These are phyloP conservation scores for Ricinus communis DNA, from an alignment of 345 rosid genomes.

Conservation along the genomic window DNA sequence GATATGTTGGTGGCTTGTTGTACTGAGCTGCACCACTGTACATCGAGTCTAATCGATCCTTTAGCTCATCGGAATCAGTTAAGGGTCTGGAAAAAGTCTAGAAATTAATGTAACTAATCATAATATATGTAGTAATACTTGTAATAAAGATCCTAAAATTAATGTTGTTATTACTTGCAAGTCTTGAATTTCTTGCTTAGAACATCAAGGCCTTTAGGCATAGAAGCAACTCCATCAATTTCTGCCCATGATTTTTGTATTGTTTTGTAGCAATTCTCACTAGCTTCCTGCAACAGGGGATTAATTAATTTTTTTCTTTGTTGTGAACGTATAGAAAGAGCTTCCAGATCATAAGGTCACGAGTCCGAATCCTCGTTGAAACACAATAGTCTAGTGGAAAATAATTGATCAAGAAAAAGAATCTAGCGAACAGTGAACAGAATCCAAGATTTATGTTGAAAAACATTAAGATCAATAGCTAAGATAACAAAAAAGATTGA, in stretches of 20 bases:
- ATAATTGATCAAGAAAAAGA: too few relatives aligned
- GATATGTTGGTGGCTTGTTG: constrained; percentile 28
- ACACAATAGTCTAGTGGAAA: background rate
- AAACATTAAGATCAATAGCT: background rate
- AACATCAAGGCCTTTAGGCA: constrained; percentile 42
- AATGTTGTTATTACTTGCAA: constrained; percentile 43
- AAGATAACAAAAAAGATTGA: background rate
- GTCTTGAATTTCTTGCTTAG: constrained; percentile 63
- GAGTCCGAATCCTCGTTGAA: too few relatives aligned
- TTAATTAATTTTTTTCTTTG: background rate
- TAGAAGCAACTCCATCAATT: constrained; percentile 52
- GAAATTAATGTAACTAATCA: too few relatives aligned
- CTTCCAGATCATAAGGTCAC: too few relatives aligned
- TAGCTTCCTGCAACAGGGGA: constrained; percentile 41
- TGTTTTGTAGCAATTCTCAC: constrained; percentile 52
- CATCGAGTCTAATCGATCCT: constrained; percentile 16
- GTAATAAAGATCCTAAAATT: background rate
- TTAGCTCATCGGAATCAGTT: constrained; percentile 25
- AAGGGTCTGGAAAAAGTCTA: constrained; percentile 28
- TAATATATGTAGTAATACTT: background rate
- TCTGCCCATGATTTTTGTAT: constrained; percentile 55
- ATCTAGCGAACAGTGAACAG: too few relatives aligned
- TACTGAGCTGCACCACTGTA: constrained; percentile 47
- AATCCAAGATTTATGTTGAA: too few relatives aligned
- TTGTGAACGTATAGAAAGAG: too few relatives aligned